Evolutionary conservation across 495 filamentous ascomycete genomes (phyloP), one percentile per base, ranked within the genome.

Genomic region (Penicillium cinerascens): DNA sequence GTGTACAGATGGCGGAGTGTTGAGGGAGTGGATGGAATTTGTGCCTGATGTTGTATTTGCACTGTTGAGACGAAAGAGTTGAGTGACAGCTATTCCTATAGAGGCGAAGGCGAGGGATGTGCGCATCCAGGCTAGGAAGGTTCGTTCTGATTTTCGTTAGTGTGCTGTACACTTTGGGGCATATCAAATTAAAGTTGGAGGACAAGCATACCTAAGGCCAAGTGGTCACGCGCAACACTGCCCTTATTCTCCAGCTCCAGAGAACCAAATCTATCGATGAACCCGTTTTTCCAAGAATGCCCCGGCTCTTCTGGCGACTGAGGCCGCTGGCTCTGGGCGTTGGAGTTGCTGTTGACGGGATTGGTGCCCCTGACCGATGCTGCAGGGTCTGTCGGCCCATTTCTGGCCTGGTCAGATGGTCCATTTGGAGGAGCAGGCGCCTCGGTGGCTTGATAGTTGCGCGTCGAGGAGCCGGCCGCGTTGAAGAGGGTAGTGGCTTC

Each of bases 181-280:
- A n/a, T 47, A 41, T 26, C 7, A 33, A 27, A n/a, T 21, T 29
- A 20, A 6, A 25, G 35, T 1, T 35, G 18, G 40, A 16, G 22
- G 15, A 51, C 67, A 80, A 11, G 29, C 29, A 56, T 79, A 97
- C 92, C 92, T 54, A 98, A 71, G 23, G 93, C 93, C 45, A 98
- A 75, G 73, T 98, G 93, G 68, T 98, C 93, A 56, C 93, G 80
- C 39, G 93, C 93, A 18, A 96, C 91, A 67, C 88, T 92, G 15
- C 92, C 95, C 67, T 97, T 97, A 60, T 97, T 98, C 65, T 98
- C 93, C 40, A 98, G 70, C 65, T 97, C 92, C 42, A 98, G 78
- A 40, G 82, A 86, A 47, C 88, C 89, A 59, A 92, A 88, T 54
- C 86, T 87, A 20, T 82, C 80, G 33, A 88, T 61, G 6, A 79